Evolutionary conservation across 306 rosid genomes (phyloP).

Genomic region (Quercus engelmannii): DNA sequence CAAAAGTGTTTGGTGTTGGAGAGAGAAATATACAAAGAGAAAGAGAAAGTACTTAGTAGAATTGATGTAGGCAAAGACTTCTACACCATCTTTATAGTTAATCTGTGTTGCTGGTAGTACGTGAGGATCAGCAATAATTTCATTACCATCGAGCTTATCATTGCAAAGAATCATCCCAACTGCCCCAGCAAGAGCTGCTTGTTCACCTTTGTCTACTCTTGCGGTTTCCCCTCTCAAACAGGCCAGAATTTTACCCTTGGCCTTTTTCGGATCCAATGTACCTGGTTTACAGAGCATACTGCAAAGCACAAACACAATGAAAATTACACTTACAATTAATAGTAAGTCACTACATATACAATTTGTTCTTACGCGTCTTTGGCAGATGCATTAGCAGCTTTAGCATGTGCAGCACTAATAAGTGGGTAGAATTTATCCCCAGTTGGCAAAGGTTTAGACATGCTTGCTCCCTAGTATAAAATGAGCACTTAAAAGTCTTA

Average conservation of each 20-base stretch:
- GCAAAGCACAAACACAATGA: background rate
- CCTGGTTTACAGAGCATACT: constrained; percentile 37
- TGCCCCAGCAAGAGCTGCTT: constrained; percentile 57
- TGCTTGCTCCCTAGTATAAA: constrained; percentile 51
- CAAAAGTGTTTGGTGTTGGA: background rate
- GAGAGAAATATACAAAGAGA: background rate
- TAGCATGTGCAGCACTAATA: constrained; percentile 46
- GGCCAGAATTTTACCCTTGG: constrained; percentile 52
- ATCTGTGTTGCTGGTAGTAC: constrained; percentile 56
- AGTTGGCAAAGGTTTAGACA: constrained; percentile 29
- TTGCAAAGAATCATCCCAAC: constrained; percentile 80
- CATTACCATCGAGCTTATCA: constrained; percentile 23
- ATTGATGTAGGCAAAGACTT: constrained; percentile 42
- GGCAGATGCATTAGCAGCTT: constrained; percentile 2
- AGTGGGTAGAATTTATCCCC: constrained; percentile 49
- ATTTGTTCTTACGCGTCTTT: constrained; percentile 44
- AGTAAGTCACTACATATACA: background rate
- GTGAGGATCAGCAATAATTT: constrained; percentile 46
- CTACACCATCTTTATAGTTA: constrained; percentile 39
- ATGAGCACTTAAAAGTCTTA: background rate
- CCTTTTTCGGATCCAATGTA: constrained; percentile 52
- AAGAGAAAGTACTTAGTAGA: constrained; percentile 41
- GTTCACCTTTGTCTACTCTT: constrained; percentile 50
- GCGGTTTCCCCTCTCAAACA: constrained; percentile 42
- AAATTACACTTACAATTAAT: background rate